phyloP scores from a whole-genome alignment of 345 rosid genomes.

The Acer campestre region DNA sequence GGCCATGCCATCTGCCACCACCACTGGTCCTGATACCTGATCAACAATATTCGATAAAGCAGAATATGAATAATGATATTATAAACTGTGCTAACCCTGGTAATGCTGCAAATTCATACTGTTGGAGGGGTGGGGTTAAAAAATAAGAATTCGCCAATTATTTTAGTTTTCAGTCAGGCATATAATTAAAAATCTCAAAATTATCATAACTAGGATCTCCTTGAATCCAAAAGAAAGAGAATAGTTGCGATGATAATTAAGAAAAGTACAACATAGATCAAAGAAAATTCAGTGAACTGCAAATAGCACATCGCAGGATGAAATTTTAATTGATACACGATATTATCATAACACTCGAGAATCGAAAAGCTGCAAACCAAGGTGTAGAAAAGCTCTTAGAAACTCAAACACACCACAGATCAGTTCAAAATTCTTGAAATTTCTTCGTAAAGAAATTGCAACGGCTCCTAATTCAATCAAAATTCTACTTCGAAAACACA shows the following conservation, averaged over 20 bases:
- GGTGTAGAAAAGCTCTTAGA: not conserved
- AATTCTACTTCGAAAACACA: not conserved
- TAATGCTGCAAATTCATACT: not conserved
- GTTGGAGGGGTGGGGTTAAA: not conserved
- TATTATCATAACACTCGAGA: not conserved
- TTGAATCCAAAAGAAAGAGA: not conserved
- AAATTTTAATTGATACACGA: not conserved
- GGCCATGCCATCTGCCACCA: conserved; percentile 98
- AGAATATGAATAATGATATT: not conserved
- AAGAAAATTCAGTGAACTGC: too few relatives aligned
- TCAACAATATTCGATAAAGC: conserved; percentile 7
- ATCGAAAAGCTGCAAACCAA: not conserved
- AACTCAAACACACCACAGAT: not conserved
- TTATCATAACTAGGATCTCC: not conserved
- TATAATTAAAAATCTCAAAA: not conserved
- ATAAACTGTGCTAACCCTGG: not conserved
- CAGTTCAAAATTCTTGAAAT: too few relatives aligned
- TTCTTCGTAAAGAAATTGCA: not conserved
- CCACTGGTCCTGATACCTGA: conserved; percentile 99
- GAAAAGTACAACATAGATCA: not conserved
- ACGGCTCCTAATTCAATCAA: not conserved
- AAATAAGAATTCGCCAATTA: not conserved
- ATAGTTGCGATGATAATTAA: not conserved
- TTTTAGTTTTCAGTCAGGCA: not conserved
- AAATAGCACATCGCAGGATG: too few relatives aligned